These are phyloP conservation scores for Chlorella sorokiniana DNA, from an alignment of 139 green algal genomes.

Conservation along the genomic window DNA sequence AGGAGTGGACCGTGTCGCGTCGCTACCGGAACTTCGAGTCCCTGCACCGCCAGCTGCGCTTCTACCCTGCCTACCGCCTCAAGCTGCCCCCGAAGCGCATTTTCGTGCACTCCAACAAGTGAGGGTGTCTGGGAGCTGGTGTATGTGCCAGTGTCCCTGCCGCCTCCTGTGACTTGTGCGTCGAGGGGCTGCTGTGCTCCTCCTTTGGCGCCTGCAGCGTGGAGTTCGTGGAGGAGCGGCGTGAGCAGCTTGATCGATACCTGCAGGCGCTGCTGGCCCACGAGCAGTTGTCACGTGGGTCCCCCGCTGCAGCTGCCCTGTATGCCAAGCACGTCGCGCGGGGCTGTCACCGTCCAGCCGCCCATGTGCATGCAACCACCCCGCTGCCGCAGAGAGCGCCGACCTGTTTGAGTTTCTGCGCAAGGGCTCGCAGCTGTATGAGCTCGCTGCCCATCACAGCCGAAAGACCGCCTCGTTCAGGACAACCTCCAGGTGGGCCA, in stretches of 20 bases:
- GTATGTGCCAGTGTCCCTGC: not conserved
- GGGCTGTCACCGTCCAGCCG: too few species aligned
- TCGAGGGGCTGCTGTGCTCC: not conserved
- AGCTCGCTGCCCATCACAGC: conserved; percentile 3
- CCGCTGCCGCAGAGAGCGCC: conserved; percentile 18
- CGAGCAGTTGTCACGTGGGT: not conserved
- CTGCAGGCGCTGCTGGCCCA: conserved; percentile 51
- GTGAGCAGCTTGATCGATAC: conserved; percentile 62
- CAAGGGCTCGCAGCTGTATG: conserved; percentile 40
- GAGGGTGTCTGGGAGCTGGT: not conserved
- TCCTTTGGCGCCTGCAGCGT: not conserved
- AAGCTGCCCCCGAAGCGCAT: conserved; percentile 70
- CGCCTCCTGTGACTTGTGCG: not conserved
- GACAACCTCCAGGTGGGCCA: not conserved
- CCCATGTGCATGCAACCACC: not conserved
- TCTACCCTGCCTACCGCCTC: conserved; percentile 40
- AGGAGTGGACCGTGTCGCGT: conserved; percentile 72
- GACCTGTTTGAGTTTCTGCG: conserved; percentile 66
- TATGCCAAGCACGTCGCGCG: too few species aligned
- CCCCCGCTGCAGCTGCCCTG: not conserved
- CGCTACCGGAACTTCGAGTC: conserved; percentile 78
- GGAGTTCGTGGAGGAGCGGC: conserved; percentile 66
- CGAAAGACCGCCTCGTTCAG: not conserved
- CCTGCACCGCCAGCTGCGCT: conserved; percentile 65
- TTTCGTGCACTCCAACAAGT: conserved; percentile 56